A percentile compares a stretch with the other conserved stretches of the same genome.
Conservation (phyloP, 2,329 filamentous ascomycete genomes). For the Amesomyces nigricolor region DNA sequence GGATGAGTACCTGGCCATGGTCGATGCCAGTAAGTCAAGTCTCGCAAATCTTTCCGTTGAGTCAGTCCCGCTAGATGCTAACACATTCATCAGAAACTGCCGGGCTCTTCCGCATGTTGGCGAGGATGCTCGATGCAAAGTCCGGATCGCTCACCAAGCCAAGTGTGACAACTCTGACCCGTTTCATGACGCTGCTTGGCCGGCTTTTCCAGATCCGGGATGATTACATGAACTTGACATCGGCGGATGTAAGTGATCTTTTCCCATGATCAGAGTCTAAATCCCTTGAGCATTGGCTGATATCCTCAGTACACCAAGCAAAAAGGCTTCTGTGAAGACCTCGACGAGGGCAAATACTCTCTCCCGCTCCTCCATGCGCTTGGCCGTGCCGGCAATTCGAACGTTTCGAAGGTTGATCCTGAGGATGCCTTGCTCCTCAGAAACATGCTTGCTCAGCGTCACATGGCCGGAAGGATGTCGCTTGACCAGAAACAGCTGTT, state of each 20-base stretch:
- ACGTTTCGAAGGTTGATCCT: too few relatives aligned
- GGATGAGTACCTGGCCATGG: slow-evolving; percentile 11
- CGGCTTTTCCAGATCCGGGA: slow-evolving; percentile 13
- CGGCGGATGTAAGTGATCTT: neutral
- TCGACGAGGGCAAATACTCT: slow-evolving; percentile 11
- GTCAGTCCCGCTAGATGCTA: too few relatives aligned
- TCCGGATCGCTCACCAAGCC: too few relatives aligned
- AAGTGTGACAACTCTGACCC: neutral
- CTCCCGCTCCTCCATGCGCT: slow-evolving; percentile 9
- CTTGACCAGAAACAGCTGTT: too few relatives aligned
- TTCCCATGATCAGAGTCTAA: neutral
- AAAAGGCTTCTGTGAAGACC: slow-evolving; percentile 12
- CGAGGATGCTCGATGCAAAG: too few relatives aligned
- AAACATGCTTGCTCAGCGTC: too few relatives aligned
- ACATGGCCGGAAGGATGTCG: too few relatives aligned
- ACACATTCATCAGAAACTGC: slow-evolving; percentile 1
- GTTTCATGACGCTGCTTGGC: slow-evolving; percentile 1
- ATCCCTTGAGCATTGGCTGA: neutral
- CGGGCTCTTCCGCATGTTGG: neutral
- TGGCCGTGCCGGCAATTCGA: too few relatives aligned
- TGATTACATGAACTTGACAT: slow-evolving; percentile 8
- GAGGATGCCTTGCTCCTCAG: too few relatives aligned
- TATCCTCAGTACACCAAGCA: slow-evolving; percentile 1
- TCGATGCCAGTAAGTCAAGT: slow-evolving; percentile 2
- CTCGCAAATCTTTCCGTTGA: neutral